These are phyloP conservation scores for Hypocrella siamensis DNA, from an alignment of 2,329 filamentous ascomycete genomes.

Conservation along the genomic window DNA sequence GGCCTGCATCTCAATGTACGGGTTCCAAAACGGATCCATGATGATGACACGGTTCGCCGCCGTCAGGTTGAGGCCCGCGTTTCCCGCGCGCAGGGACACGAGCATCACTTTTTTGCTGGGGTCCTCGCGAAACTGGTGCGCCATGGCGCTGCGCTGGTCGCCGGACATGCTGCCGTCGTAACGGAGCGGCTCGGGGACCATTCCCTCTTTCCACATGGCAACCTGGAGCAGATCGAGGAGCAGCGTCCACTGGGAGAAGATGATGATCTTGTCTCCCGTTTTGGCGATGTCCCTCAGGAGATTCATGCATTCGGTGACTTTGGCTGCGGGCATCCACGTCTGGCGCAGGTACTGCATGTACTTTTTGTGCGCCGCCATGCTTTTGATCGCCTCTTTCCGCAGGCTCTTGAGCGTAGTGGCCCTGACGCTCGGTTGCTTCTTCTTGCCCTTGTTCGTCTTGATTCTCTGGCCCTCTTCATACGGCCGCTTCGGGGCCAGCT, in stretches of 20 bases:
- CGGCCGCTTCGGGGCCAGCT: background rate
- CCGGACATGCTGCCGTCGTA: conserved; percentile 73
- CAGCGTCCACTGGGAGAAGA: conserved; percentile 68
- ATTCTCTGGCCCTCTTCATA: conserved; percentile 5
- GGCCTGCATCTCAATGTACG: conserved; percentile 82
- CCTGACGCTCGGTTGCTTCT: conserved; percentile 27
- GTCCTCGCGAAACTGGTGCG: conserved; percentile 49
- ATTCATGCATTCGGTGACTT: conserved; percentile 63
- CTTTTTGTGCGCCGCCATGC: conserved; percentile 44
- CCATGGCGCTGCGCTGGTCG: conserved; percentile 49
- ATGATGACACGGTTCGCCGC: conserved; percentile 76
- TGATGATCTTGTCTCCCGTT: conserved; percentile 49
- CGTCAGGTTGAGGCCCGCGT: conserved; percentile 72
- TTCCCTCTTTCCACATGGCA: conserved; percentile 48
- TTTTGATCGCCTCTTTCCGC: conserved; percentile 50
- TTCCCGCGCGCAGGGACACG: conserved; percentile 68
- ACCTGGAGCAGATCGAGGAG: conserved; percentile 60
- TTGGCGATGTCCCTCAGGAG: conserved; percentile 55
- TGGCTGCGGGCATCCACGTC: conserved; percentile 62
- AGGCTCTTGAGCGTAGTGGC: conserved; percentile 45
- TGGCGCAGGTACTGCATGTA: conserved; percentile 56
- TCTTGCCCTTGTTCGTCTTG: conserved; percentile 21
- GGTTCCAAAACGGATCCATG: conserved; percentile 90
- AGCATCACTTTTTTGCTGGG: conserved; percentile 58
- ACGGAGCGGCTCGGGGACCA: conserved; percentile 46